phyloP scores from a whole-genome alignment of 176 grass and related monocot species.

The Triticum dicoccoides region DNA sequence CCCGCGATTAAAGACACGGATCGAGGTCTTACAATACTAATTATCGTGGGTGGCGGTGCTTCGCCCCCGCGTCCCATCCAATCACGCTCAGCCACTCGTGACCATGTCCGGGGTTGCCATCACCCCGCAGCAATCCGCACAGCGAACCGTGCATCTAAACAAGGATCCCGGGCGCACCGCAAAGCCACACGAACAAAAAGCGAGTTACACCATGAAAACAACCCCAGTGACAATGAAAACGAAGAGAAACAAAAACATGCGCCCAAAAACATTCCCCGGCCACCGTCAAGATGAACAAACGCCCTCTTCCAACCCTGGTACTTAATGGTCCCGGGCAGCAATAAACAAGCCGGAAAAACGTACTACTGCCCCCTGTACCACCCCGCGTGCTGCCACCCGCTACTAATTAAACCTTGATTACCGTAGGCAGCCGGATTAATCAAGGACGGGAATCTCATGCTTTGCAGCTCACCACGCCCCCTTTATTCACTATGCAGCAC shows the following conservation, averaged over 20 bases:
- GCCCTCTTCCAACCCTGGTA: not conserved
- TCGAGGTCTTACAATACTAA: conserved; percentile 24
- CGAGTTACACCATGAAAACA: not conserved
- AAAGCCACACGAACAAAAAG: not conserved
- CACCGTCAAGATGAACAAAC: not conserved
- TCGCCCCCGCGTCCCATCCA: not conserved
- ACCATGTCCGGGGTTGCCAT: not conserved
- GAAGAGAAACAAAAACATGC: not conserved
- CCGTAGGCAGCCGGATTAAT: not conserved
- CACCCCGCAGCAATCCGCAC: not conserved
- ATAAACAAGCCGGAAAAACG: not conserved
- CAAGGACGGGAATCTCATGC: conserved; percentile 3
- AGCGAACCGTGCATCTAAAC: not conserved
- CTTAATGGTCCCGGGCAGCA: not conserved
- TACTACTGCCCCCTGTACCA: not conserved
- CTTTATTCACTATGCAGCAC: not conserved
- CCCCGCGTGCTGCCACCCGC: no score
- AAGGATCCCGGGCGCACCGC: no score
- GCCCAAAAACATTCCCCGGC: conserved; percentile 29
- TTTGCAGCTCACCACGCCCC: not conserved
- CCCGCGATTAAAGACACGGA: not conserved
- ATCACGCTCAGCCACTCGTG: conserved; percentile 31
- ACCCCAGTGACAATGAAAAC: not conserved
- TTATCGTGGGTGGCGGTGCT: not conserved
- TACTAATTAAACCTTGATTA: not conserved